Evolutionary conservation across 768 basidiomycete species (phyloP).

Genomic region (Pholiota microspora): DNA sequence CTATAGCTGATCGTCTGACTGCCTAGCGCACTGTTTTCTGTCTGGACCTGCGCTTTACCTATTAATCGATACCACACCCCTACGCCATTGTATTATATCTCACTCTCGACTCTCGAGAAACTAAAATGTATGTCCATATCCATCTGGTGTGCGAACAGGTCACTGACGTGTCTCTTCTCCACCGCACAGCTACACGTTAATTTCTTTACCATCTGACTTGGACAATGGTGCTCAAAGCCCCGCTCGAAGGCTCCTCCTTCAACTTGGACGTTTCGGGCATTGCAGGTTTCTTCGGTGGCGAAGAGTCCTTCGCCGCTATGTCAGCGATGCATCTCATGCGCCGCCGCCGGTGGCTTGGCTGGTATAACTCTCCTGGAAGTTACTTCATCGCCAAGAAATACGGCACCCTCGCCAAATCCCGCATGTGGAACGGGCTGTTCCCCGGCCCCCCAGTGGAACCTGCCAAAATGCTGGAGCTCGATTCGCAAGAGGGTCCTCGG

Average conservation of each 20-base stretch:
- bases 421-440: conserved; percentile 18
- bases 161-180: not conserved
- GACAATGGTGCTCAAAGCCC: conserved; percentile 1
- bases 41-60: not conserved
- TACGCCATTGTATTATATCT: not conserved
- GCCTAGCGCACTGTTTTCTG: not conserved
- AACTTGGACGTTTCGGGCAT: conserved; percentile 17
- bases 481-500: conserved; percentile 13
- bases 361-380: conserved; percentile 19
- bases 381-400: conserved; percentile 18
- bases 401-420: conserved; percentile 14
- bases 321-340: conserved; percentile 18
- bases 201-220: not conserved
- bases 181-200: no score
- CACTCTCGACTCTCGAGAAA: not conserved
- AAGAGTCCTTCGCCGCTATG: conserved; percentile 19
- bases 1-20: not conserved
- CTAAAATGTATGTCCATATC: not conserved
- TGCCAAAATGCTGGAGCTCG: conserved; percentile 16
- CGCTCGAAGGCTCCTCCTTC: conserved; percentile 11
- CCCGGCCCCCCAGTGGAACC: conserved; percentile 16
- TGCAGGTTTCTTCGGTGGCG: conserved; percentile 19
- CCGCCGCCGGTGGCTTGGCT: conserved; percentile 16
- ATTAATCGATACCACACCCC: not conserved
- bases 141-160: not conserved